Conservation (phyloP, 2,329 filamentous ascomycete genomes). For the Endocalyx cinctus region DNA sequence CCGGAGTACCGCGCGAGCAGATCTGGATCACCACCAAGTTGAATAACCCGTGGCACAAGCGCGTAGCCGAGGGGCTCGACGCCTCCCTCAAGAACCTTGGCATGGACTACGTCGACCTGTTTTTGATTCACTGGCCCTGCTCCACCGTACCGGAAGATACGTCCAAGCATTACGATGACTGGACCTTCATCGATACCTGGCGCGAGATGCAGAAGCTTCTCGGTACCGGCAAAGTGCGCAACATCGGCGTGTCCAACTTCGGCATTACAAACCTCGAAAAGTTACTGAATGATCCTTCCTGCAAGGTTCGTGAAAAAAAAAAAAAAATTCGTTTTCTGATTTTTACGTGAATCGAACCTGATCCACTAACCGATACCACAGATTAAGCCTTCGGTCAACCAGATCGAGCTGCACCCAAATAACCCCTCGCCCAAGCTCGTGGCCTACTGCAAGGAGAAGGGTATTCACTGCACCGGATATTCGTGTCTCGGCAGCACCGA, state of each 20-base stretch:
- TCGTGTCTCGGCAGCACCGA: slow-evolving; percentile 68
- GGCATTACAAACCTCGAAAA: slow-evolving; percentile 75
- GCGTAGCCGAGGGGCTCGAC: slow-evolving; percentile 57
- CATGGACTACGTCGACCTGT: slow-evolving; percentile 64
- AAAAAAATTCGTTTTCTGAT: too few relatives aligned
- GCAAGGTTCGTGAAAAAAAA: slow-evolving; percentile 44
- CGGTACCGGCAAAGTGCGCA: slow-evolving; percentile 65
- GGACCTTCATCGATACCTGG: slow-evolving; percentile 81
- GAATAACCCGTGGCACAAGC: slow-evolving; percentile 74
- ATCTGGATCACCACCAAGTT: slow-evolving; percentile 79
- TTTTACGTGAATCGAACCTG: not conserved
- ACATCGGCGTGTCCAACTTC: slow-evolving; percentile 86
- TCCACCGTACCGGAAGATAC: slow-evolving; percentile 57
- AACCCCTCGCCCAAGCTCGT: slow-evolving; percentile 77
- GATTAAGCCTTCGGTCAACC: slow-evolving; percentile 67
- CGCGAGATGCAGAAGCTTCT: slow-evolving; percentile 66
- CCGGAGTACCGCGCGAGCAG: slow-evolving; percentile 59
- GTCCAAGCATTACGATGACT: slow-evolving; percentile 68
- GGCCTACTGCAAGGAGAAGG: slow-evolving; percentile 66
- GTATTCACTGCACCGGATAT: slow-evolving; percentile 71
- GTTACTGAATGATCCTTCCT: slow-evolving; percentile 61
- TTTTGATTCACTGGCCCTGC: slow-evolving; percentile 69
- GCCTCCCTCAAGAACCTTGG: slow-evolving; percentile 56
- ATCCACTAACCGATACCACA: slow-evolving; percentile 18
- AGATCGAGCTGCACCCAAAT: slow-evolving; percentile 77